These are phyloP conservation scores for Termitomyces eurrhizus DNA, from an alignment of 768 basidiomycete species.

Conservation along the genomic window DNA sequence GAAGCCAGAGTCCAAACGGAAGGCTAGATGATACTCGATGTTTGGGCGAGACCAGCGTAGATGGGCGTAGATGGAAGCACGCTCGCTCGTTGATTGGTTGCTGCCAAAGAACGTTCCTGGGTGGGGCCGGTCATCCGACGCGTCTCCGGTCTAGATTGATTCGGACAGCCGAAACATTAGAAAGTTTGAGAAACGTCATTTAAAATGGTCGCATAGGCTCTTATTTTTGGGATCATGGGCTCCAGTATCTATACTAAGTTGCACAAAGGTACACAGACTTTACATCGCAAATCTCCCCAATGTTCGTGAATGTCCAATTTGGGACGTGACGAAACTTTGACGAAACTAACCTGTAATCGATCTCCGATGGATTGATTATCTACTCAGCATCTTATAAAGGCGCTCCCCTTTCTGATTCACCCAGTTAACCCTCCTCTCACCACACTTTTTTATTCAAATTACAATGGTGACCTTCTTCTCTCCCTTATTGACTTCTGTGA, in stretches of 20 bases:
- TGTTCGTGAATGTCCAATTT: not conserved
- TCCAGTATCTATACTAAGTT: too few relatives aligned
- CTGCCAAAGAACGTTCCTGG: not conserved
- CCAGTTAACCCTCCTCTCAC: slow-evolving; percentile 11
- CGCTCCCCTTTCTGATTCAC: slow-evolving; percentile 10
- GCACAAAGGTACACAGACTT: not conserved
- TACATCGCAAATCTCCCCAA: not conserved
- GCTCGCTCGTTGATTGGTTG: slow-evolving; percentile 4
- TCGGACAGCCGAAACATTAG: slow-evolving; percentile 7
- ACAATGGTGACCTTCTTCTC: slow-evolving; percentile 19
- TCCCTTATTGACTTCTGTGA: not conserved
- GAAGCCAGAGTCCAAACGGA: not conserved
- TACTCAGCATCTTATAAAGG: slow-evolving; percentile 17
- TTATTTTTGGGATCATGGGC: not conserved
- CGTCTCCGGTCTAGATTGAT: not conserved
- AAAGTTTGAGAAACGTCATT: not conserved
- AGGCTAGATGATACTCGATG: not conserved
- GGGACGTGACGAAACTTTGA: slow-evolving; percentile 13
- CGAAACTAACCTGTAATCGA: slow-evolving; percentile 13
- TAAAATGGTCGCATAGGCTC: not conserved
- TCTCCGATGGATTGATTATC: slow-evolving; percentile 25
- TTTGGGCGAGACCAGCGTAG: not conserved
- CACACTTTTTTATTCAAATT: slow-evolving; percentile 9
- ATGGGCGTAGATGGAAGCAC: slow-evolving; percentile 8
- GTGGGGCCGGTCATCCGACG: not conserved